Evolutionary conservation across 164 flowering plant species (phyloP), one percentile per base, ranked within the genome.

Genomic region (Saururus chinensis): DNA sequence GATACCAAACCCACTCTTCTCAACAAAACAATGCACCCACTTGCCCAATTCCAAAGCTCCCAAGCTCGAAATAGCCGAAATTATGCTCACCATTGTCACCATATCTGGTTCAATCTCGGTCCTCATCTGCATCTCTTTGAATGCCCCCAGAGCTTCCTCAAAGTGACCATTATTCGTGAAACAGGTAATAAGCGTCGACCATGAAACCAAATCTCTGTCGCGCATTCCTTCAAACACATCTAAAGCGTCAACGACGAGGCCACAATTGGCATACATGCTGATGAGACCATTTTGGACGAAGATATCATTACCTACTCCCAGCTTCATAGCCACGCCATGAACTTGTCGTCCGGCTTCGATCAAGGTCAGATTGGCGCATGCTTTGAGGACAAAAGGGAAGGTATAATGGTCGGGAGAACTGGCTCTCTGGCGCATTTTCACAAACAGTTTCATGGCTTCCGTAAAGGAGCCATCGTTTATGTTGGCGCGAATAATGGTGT

Each of bases 201-300:
- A 70, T 2, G 77, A 71, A 23, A 68, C 74, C 17, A 64, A 60
- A 67, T 74, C 71, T 53, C 60, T 64, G 24, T 60, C 69, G 21
- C 71, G 71, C 77, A 74, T 70, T 57, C 35, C 60, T 53, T 70
- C 73, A 52, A 75, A 71, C 57, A 60, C 67, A 1, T 22, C 7
- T 3, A 12, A 57, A 3, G 70, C 53, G 11, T n/a, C 7, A 20
- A 21, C 68, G 59, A 71, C 30, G 23, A 17, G 59, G 35, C 48
- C 37, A 51, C 78, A 75, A 58, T 71, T 75, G 3, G 70, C 75
- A 63, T 75, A 75, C 78, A 75, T 75, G 51, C 69, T 73, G 17
- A 75, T 60, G 65, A 75, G 22, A 0, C 75, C 78, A 48, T 75
- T 75, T 17, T 61, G 49, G 30, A 75, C 66, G 4, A 69, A 67